Percentiles rank a stretch among this genome's conserved stretches.
Evolutionary conservation across 2,329 filamentous ascomycete genomes (phyloP).

Genomic region (Mollisiaceae sp.): DNA sequence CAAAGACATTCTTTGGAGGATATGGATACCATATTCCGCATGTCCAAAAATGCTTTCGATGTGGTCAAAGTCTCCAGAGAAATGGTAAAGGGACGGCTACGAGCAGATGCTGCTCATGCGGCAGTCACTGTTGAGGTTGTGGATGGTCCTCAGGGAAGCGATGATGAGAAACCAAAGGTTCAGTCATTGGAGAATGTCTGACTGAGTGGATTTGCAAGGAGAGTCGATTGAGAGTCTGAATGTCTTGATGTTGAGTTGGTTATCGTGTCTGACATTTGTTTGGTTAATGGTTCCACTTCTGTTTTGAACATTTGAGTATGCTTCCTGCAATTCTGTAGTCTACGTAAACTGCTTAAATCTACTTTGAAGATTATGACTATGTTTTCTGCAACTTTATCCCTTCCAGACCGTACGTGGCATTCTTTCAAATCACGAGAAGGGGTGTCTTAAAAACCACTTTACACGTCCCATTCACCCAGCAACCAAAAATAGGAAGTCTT

Average conservation of each 20-base stretch:
- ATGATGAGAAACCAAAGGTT: not conserved
- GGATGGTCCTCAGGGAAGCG: not conserved
- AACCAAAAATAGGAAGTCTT: too few relatives aligned
- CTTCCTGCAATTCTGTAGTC: not conserved
- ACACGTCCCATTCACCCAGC: too few relatives aligned
- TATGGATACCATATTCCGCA: slow-evolving; percentile 19
- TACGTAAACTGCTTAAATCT: not conserved
- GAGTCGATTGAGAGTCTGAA: not conserved
- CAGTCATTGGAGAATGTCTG: slow-evolving; percentile 1
- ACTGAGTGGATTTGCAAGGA: not conserved
- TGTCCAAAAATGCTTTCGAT: slow-evolving; percentile 5
- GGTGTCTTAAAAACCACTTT: too few relatives aligned
- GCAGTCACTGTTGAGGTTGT: not conserved
- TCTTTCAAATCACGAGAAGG: too few relatives aligned
- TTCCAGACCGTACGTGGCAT: too few relatives aligned
- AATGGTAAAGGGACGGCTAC: not conserved
- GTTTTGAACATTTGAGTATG: not conserved
- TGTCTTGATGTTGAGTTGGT: not conserved
- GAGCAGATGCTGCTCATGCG: not conserved
- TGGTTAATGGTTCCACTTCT: not conserved
- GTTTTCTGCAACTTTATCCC: too few relatives aligned
- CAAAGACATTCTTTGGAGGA: slow-evolving; percentile 49
- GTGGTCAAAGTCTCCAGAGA: not conserved
- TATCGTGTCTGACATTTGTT: not conserved
- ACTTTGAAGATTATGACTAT: too few relatives aligned